Evolutionary conservation across 345 rosid species (phyloP), one percentile per base, ranked within the genome.

Genomic region (Psidium friedrichsthalianum): DNA sequence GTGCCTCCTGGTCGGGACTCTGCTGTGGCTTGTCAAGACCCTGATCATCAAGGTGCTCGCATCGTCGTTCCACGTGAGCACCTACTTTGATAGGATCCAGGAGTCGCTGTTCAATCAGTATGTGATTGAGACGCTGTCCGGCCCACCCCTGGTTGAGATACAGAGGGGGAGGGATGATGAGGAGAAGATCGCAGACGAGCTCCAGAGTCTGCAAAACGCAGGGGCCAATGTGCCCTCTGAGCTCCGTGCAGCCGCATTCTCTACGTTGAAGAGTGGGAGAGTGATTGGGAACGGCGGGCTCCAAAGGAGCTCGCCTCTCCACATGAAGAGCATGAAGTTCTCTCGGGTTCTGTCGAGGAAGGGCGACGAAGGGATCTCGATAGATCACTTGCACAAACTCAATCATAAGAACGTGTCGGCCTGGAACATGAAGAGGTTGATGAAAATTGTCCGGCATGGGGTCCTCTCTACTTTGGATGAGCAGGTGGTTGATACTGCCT

Each of bases 401-500:
- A 97, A 93, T 76, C 87, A 88, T 18, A 93, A 91, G 93, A 97
- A 97, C 47, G 83, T 97, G 14, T 97, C 99, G 1, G 99, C 99
- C 27, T 97, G 99, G 99, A 96, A 94, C 82, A 97, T 97, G 99
- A 97, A 97, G 93, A 94, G 98, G 84, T 88, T 97, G 91, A 90
- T 97, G 91, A 97, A 94, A 47, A 92, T 97, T 61, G 99, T 97
- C 14, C 89, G 95, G 85, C 88, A 91, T 6, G 99, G 95, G 16
- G 88, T 95, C 0, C 88, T 97, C 52, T 87, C 98, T 5, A 97
- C 99, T 29, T 84, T 97, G 88, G 98, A 94, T 40, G 99, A 97
- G 84, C 98, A 95, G 55, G 85, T 93, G 44, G 88, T 90, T 25
- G 90, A 88, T n/a, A 61, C 83, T 4, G 44, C 88, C 29, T 83